phyloP scores from a whole-genome alignment of 352 stramenopile species.

The Poterioochromonas sp. region DNA sequence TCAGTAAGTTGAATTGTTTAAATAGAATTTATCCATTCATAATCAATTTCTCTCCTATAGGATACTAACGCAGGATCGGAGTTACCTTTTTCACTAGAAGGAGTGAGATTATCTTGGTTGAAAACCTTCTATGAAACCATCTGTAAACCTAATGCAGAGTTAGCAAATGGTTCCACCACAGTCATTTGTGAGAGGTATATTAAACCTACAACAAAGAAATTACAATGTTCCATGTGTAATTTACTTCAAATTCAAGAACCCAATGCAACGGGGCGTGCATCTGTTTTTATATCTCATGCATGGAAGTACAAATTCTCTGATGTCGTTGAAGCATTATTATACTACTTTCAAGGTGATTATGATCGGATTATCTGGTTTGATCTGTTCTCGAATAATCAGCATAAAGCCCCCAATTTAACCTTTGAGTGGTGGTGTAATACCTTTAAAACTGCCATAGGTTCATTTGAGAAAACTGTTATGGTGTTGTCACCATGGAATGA shows the following conservation, averaged over 20 bases:
- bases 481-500: conserved; percentile 12
- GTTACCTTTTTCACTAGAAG: no score
- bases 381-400: conserved; percentile 23
- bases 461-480: background rate
- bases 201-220: background rate
- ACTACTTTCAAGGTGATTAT: background rate
- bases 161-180: background rate
- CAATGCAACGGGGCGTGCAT: no score
- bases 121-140: no score
- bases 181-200: background rate
- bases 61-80: no score
- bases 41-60: no score
- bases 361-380: conserved; percentile 20
- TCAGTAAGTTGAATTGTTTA: no score
- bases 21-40: no score
- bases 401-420: background rate
- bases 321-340: background rate
- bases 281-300: conserved; percentile 24
- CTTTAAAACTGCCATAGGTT: background rate
- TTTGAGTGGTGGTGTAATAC: background rate
- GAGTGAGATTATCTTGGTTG: no score
- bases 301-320: conserved; percentile 19
- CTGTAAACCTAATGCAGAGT: no score
- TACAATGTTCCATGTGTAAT: background rate
- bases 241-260: background rate